phyloP scores from a whole-genome alignment of 768 basidiomycete species.

The Podaxis sp. region DNA sequence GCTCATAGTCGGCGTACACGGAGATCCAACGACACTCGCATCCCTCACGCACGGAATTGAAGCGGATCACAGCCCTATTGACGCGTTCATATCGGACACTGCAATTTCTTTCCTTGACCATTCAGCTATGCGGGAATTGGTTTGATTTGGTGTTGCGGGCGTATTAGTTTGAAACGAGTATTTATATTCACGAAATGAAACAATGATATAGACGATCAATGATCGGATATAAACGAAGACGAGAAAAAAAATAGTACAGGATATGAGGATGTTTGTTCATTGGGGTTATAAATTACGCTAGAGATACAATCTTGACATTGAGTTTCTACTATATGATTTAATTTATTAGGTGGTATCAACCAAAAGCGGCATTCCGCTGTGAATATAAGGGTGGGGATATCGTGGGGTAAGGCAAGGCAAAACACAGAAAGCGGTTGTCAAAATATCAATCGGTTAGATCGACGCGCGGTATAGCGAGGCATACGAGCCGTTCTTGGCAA shows the following conservation, averaged over 20 bases:
- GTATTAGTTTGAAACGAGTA: not conserved
- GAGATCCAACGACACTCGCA: slow-evolving; percentile 47
- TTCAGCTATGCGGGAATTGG: slow-evolving; percentile 24
- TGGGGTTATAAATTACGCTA: slow-evolving; percentile 11
- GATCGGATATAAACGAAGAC: not conserved
- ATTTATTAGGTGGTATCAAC: slow-evolving; percentile 8
- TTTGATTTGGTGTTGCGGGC: not conserved
- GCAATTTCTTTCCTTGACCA: slow-evolving; percentile 69
- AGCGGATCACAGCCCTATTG: slow-evolving; percentile 52
- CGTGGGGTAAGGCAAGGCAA: not conserved
- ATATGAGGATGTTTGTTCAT: not conserved
- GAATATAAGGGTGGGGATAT: not conserved
- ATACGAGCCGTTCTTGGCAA: slow-evolving; percentile 60
- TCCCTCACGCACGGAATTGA: slow-evolving; percentile 34
- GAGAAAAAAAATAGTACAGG: not conserved
- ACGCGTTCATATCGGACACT: slow-evolving; percentile 67
- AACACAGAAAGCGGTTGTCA: not conserved
- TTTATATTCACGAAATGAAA: not conserved
- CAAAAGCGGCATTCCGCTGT: not conserved
- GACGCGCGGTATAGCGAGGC: slow-evolving; percentile 71
- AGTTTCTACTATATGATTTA: slow-evolving; percentile 13
- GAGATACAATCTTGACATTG: slow-evolving; percentile 12
- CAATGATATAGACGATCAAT: not conserved
- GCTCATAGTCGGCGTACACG: slow-evolving; percentile 83
- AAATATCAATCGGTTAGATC: slow-evolving; percentile 35